Conservation (phyloP, 1,284 basidiomycete genomes). For the Tilletia walkeri region DNA sequence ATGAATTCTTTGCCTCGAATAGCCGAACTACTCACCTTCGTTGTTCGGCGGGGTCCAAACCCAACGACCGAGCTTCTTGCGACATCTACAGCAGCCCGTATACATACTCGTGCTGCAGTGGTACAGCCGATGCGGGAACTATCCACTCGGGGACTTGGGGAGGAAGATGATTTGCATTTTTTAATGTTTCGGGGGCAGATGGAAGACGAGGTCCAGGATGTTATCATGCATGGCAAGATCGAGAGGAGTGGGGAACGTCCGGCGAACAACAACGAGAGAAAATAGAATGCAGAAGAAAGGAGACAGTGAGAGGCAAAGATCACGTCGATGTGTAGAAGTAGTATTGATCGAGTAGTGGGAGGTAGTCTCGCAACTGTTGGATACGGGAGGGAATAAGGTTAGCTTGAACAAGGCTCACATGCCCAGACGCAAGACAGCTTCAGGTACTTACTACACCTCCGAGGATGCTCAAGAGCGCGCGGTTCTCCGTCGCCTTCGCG, state of each 20-base stretch:
- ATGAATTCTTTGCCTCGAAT: no score
- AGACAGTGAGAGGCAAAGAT: not conserved
- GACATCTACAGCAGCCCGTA: no score
- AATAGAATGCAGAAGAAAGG: not conserved
- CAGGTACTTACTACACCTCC: conserved; percentile 62
- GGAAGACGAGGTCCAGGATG: not conserved
- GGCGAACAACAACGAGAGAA: not conserved
- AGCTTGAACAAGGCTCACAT: not conserved
- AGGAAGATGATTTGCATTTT: no score
- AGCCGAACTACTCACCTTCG: no score
- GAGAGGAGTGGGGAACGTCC: not conserved
- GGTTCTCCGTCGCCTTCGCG: conserved; percentile 63
- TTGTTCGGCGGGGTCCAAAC: no score
- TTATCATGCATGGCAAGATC: not conserved
- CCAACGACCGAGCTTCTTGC: no score
- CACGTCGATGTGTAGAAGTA: conserved; percentile 67
- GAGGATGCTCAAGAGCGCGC: conserved; percentile 72
- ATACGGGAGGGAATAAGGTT: not conserved
- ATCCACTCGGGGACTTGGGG: no score
- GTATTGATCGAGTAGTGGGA: conserved; percentile 89
- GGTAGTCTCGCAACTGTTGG: conserved; percentile 71
- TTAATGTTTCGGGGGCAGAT: no score
- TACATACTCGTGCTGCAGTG: no score
- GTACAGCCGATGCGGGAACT: no score
- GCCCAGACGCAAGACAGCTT: not conserved